Conservation (phyloP, 2,329 filamentous ascomycete genomes). For the Ascosphaera apis region DNA sequence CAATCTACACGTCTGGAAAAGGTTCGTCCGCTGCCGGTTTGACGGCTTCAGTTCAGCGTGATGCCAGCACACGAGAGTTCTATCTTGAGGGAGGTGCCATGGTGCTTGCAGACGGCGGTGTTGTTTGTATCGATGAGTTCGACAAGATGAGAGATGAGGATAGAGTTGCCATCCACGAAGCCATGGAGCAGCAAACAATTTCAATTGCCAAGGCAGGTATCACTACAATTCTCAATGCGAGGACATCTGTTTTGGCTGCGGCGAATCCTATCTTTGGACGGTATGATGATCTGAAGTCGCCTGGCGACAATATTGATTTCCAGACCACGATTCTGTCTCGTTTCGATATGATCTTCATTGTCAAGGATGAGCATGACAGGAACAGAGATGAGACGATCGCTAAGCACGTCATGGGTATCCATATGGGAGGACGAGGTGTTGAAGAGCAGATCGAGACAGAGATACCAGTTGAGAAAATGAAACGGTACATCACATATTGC, state of each 20-base stretch:
- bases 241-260: conserved; percentile 87
- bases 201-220: conserved; percentile 98
- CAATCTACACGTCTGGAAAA: conserved; percentile 89
- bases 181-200: conserved; percentile 99
- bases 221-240: conserved; percentile 87
- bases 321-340: conserved; percentile 86
- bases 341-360: conserved; percentile 99
- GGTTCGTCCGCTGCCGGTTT: conserved; percentile 95
- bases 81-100: conserved; percentile 92
- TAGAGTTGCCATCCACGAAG: conserved; percentile 96
- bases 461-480: conserved; percentile 90
- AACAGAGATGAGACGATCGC: conserved; percentile 82
- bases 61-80: conserved; percentile 92
- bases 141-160: conserved; percentile 99
- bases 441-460: conserved; percentile 72
- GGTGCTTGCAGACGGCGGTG: conserved; percentile 90
- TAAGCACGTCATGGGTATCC: conserved; percentile 89
- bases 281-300: conserved; percentile 96
- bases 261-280: conserved; percentile 97
- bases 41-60: conserved; percentile 83
- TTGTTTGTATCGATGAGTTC: conserved; percentile 98
- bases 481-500: conserved; percentile 91
- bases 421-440: conserved; percentile 69
- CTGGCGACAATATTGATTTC: conserved; percentile 93
- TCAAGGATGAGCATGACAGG: conserved; percentile 80